A percentile compares a stretch with the other conserved stretches of the same genome.
phyloP scores from a whole-genome alignment of 1,284 basidiomycete genomes.

The Boletus semigastroideus region DNA sequence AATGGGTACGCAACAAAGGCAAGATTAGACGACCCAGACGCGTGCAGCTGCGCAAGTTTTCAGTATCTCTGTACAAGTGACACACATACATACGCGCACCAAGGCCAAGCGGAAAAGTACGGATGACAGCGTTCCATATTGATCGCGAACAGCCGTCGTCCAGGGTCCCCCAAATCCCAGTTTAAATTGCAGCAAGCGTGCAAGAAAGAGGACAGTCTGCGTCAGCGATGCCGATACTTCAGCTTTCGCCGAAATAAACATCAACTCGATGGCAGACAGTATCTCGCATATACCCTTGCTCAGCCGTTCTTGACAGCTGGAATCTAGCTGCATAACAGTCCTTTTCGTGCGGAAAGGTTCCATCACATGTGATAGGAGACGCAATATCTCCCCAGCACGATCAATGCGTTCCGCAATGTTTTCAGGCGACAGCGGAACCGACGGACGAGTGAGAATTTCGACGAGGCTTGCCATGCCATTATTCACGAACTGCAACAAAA shows the following conservation, averaged over 20 bases:
- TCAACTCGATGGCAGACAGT: constrained; percentile 43
- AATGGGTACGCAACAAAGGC: constrained; percentile 61
- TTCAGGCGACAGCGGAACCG: constrained; percentile 28
- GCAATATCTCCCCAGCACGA: constrained; percentile 65
- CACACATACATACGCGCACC: constrained; percentile 43
- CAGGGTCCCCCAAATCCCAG: constrained; percentile 63
- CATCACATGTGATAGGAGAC: constrained; percentile 65
- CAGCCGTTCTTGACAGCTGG: constrained; percentile 55
- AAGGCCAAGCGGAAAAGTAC: constrained; percentile 53
- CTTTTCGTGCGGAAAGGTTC: constrained; percentile 56
- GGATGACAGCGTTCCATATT: constrained; percentile 44
- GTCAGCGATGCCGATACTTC: constrained; percentile 21
- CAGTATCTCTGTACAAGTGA: constrained; percentile 2
- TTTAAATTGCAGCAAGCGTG: constrained; percentile 69
- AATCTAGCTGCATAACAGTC: constrained; percentile 49
- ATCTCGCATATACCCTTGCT: constrained; percentile 46
- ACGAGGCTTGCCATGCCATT: constrained; percentile 68
- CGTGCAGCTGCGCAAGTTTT: constrained; percentile 44
- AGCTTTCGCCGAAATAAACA: constrained; percentile 28
- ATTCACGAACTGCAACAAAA: constrained; percentile 61
- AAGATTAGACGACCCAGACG: constrained; percentile 44
- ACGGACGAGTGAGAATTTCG: constrained; percentile 48
- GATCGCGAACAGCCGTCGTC: constrained; percentile 51
- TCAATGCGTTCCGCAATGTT: constrained; percentile 42
- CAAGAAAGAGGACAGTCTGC: constrained; percentile 48